These are phyloP conservation scores for Sporisorium exsertum DNA, from an alignment of 1,284 basidiomycete genomes.

Conservation along the genomic window DNA sequence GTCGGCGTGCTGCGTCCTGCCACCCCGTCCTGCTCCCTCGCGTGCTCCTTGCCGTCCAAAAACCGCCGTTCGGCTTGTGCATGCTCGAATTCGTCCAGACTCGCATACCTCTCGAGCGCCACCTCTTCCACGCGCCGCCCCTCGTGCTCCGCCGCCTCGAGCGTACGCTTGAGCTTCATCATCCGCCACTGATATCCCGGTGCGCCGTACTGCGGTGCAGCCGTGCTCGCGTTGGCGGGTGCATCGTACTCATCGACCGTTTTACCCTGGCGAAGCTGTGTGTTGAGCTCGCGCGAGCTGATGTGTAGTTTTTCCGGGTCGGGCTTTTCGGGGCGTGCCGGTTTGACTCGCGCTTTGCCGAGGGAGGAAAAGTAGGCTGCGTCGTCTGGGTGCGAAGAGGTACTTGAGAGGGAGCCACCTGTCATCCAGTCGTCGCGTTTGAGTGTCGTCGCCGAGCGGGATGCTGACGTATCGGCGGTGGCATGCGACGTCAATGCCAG, in stretches of 20 bases:
- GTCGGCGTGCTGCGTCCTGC: constrained; percentile 68
- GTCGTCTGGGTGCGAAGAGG: constrained; percentile 67
- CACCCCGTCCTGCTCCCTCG: constrained; percentile 71
- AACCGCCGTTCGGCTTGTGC: constrained; percentile 85
- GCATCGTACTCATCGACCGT: constrained; percentile 74
- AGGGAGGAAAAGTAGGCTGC: constrained; percentile 78
- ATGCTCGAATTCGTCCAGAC: constrained; percentile 83
- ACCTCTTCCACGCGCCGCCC: constrained; percentile 80
- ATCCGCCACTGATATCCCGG: constrained; percentile 96
- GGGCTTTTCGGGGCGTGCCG: constrained; percentile 72
- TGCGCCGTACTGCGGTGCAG: constrained; percentile 74
- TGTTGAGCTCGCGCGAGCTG: constrained; percentile 80
- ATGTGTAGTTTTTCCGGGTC: constrained; percentile 78
- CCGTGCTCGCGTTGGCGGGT: not conserved
- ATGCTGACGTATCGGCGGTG: constrained; percentile 71
- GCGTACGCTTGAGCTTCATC: constrained; percentile 91
- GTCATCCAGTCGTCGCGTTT: constrained; percentile 92
- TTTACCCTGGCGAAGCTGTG: constrained; percentile 77
- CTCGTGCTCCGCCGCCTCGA: constrained; percentile 89
- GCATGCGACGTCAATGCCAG: constrained; percentile 76
- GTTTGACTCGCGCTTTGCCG: constrained; percentile 76
- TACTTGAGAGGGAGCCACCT: constrained; percentile 2
- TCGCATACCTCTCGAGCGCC: constrained; percentile 76
- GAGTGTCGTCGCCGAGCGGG: constrained; percentile 71
- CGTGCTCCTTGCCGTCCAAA: constrained; percentile 80